Evolutionary conservation across 2,329 filamentous ascomycete species (phyloP).

Genomic region (Microcyclosporella mali): DNA sequence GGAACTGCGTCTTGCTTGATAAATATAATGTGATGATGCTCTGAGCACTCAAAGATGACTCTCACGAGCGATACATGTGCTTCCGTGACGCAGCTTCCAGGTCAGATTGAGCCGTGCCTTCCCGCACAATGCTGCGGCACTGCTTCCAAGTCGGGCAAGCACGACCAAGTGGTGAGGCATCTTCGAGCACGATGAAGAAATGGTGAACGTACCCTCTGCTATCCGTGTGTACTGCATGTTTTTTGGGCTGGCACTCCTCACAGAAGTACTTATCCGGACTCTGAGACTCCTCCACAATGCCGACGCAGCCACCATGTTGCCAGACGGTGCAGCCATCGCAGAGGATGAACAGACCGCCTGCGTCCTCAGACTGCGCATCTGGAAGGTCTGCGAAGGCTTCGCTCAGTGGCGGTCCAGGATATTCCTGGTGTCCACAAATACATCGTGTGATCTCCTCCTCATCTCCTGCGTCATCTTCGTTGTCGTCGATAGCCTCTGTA

Average conservation of each 20-base stretch:
- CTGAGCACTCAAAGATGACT: no score
- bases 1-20: no score
- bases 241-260: slow-evolving; percentile 85
- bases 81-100: neutral
- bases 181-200: slow-evolving; percentile 7
- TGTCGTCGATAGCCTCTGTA: slow-evolving; percentile 41
- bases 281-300: slow-evolving; percentile 88
- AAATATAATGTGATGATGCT: neutral
- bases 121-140: neutral
- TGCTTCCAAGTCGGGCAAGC: no score
- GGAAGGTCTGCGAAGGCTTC: slow-evolving; percentile 37
- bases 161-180: neutral
- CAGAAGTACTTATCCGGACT: slow-evolving; percentile 98
- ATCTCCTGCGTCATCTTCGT: slow-evolving; percentile 57
- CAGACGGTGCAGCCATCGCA: slow-evolving; percentile 97
- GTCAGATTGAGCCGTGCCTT: neutral
- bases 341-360: slow-evolving; percentile 93
- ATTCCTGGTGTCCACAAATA: slow-evolving; percentile 90
- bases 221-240: slow-evolving; percentile 76
- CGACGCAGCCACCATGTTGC: slow-evolving; percentile 97
- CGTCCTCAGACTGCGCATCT: slow-evolving; percentile 67
- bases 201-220: slow-evolving; percentile 69
- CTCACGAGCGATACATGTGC: neutral
- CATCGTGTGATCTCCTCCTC: slow-evolving; percentile 93
- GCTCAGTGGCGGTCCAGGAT: slow-evolving; percentile 71